Evolutionary conservation across 768 basidiomycete genomes (phyloP), one percentile per base, ranked within the genome.

Genomic region (Sarcomyxa edulis): DNA sequence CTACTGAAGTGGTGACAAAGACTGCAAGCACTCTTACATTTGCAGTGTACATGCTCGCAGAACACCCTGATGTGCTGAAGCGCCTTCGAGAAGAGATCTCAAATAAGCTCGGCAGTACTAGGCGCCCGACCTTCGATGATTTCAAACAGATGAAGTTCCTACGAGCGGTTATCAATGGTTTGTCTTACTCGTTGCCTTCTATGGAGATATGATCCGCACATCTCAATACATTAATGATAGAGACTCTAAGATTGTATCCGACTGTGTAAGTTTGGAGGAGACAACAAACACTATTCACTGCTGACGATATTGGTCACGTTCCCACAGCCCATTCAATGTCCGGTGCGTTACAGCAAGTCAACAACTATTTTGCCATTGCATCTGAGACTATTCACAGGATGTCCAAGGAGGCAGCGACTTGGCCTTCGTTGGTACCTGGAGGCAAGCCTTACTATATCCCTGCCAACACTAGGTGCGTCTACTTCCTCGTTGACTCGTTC

Each of bases 101-200:
- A 4, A 53, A 55, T 7, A 56, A 60, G 9, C 63, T 79, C 14
- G 77, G 78, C 1, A 51, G 59, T 5, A 56, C 48, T 2, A 52
- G 62, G 8, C 44, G 64, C 2, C 78, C 78, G 0, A 72, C 74
- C 2, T 73, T 71, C 46, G 76, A 77, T 26, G 68, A 76, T 32
- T 64, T 81, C 44, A 60, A 72, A 24, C 65, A 69, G 9, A 72
- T 80, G 74, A 76, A 75, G 42, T 82, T 72, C 46, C 53, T 80
- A 42, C 53, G 75, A 26, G 77, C 76, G 4, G 65, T 77, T 39
- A 65, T 79, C 36, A 79, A 81, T 51, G 69, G 65, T 74, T 19
- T 10, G 64, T 39, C 9, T 16, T 22, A 35, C 41, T n/a, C 15
- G 9, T 23, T 11, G 5, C 16, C 15, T 7, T 23, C 22, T 24